Evolutionary conservation across 768 basidiomycete species (phyloP), one percentile per base, ranked within the genome.

Genomic region (Kwoniella dejecticola): DNA sequence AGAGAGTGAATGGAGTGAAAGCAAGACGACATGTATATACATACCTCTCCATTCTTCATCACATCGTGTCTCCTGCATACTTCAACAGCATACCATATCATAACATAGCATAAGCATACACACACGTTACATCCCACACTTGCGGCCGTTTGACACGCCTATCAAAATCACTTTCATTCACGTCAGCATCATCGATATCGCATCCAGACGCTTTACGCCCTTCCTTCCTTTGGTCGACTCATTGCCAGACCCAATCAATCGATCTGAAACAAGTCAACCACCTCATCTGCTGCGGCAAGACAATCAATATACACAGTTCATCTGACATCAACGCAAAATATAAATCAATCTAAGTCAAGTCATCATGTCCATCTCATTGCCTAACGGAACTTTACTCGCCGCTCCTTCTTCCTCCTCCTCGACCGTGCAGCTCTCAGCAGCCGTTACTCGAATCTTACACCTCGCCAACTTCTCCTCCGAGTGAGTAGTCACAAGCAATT

Each of bases 391-490:
- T 2, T 30, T 76, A 1, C 67, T 76, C 47, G 62, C 71, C 23
- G 70, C 71, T 19, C 74, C 74, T 42, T 69, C 74, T 0, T 60
- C 58, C 5, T 65, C 63, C n/a, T 53, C 58, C 10, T 52, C 57
- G 6, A 62, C 63, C 21, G 59, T 66, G 19, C 67, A 66, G 29
- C 85, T 94, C 69, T 93, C 94, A 62, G 94, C 94, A 59, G 91
- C 91, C 45, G 92, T 96, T 70, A 99, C 96, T 50, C 89, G 94
- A 66, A 95, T 99, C 76, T 87, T 99, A 71, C 88, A 84, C 72
- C 82, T 99, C 60, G 86, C 87, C n/a, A 90, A 92, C 69, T 99
- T 99, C 77, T 85, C 90, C 10, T 89, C 93, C 77, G 89, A 93
- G 81, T 73, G 38, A 71, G 74, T 71, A 24, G 6, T 46, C 6